These are phyloP conservation scores for Leucocoprinus leucothites DNA, from an alignment of 768 basidiomycete genomes.

Conservation along the genomic window DNA sequence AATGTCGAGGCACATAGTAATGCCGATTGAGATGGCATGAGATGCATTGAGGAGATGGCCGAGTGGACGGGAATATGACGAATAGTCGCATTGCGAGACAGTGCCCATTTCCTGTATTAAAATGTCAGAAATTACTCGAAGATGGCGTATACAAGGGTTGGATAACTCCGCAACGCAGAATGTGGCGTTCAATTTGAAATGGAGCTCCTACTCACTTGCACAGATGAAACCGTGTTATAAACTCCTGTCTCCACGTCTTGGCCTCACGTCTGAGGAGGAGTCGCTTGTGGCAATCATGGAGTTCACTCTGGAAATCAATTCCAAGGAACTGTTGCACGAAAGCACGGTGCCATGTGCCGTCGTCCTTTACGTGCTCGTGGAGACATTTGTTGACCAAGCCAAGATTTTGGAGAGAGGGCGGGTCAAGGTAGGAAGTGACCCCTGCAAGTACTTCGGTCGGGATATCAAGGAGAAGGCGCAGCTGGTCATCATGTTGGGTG, in stretches of 20 bases:
- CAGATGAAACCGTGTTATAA: conserved; percentile 52
- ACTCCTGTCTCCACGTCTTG: conserved; percentile 69
- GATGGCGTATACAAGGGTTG: neutral
- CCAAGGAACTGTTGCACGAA: conserved; percentile 67
- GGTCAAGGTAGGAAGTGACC: conserved; percentile 70
- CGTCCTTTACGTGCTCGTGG: conserved; percentile 66
- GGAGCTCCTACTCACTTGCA: conserved; percentile 39
- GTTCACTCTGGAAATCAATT: conserved; percentile 60
- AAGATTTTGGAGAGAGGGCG: conserved; percentile 57
- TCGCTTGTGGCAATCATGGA: conserved; percentile 40
- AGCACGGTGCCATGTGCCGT: conserved; percentile 78
- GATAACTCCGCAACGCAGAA: neutral
- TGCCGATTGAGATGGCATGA: conserved; percentile 54
- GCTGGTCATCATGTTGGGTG: conserved; percentile 26
- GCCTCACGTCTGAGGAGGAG: conserved; percentile 56
- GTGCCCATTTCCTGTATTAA: conserved; percentile 61
- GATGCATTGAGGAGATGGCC: conserved; percentile 52
- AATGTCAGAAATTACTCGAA: neutral
- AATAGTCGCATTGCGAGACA: conserved; percentile 55
- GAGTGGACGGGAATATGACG: conserved; percentile 65
- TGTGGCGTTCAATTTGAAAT: neutral
- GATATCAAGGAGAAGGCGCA: conserved; percentile 43
- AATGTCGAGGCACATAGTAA: conserved; percentile 62
- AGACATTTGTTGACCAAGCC: conserved; percentile 48
- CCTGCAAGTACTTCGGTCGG: conserved; percentile 75